These are phyloP conservation scores for Pecoramyces ruminantium DNA, from an alignment of 192 early-diverging fungal species.

Conservation along the genomic window DNA sequence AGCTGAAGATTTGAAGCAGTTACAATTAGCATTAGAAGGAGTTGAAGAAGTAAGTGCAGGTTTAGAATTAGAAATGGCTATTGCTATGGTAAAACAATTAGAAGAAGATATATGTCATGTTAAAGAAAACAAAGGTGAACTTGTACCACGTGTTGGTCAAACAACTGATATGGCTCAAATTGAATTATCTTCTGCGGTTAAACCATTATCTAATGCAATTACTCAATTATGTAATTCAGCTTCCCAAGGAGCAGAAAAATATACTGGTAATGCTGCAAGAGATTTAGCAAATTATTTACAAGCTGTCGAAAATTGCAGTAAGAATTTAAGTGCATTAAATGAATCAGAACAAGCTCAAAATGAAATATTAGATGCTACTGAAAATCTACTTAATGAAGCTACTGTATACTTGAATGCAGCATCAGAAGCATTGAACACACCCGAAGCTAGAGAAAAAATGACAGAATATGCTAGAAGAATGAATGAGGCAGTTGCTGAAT, in stretches of 20 bases:
- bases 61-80: conserved; percentile 17
- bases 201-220: conserved; percentile 12
- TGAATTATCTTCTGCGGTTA: conserved; percentile 9
- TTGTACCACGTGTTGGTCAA: conserved; percentile 1
- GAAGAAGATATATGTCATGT: conserved; percentile 14
- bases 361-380: conserved; percentile 12
- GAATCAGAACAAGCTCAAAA: conserved; percentile 5
- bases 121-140: neutral
- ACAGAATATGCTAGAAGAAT: neutral
- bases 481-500: neutral
- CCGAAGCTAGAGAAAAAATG: conserved; percentile 1
- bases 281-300: conserved; percentile 21
- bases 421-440: conserved; percentile 12
- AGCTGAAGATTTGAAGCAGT: conserved; percentile 10
- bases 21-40: conserved; percentile 12
- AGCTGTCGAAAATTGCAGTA: conserved; percentile 7
- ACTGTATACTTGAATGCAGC: conserved; percentile 11
- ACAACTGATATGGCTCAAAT: conserved; percentile 11
- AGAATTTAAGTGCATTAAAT: conserved; percentile 10
- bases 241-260: conserved; percentile 10
- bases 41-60: conserved; percentile 25
- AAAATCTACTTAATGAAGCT: conserved; percentile 12
- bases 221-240: conserved; percentile 9
- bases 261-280: conserved; percentile 14
- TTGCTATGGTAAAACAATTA: conserved; percentile 15